Conservation (phyloP, 345 rosid species). For the Eucalyptus paniculata region DNA sequence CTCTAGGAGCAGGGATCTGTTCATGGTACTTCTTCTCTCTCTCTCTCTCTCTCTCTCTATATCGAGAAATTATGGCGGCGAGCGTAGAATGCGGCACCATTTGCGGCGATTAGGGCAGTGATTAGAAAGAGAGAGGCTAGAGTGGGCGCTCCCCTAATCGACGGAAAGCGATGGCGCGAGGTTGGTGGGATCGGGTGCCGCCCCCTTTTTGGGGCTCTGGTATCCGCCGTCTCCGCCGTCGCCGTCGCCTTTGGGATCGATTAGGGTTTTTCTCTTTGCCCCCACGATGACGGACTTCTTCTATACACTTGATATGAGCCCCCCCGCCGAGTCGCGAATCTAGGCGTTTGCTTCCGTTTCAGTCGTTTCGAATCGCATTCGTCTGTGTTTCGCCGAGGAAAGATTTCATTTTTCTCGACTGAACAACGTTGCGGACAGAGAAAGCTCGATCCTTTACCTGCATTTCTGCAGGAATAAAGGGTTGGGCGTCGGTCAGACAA, state of each 20-base stretch:
- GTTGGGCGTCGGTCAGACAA: conserved; percentile 55
- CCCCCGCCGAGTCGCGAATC: neutral
- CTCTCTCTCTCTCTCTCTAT: neutral
- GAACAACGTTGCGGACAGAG: conserved; percentile 20
- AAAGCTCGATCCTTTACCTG: conserved; percentile 7
- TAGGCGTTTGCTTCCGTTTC: neutral
- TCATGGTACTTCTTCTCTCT: neutral
- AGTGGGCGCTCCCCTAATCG: conserved; percentile 9
- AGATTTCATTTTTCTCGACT: neutral
- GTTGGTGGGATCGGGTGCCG: conserved; percentile 8
- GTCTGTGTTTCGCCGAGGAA: neutral
- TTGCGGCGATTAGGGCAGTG: conserved; percentile 13
- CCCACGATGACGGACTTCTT: conserved; percentile 16
- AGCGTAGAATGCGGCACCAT: neutral
- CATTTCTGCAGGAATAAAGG: neutral
- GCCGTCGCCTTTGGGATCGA: neutral
- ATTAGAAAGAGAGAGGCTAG: conserved; percentile 54
- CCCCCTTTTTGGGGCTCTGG: neutral
- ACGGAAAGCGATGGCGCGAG: neutral
- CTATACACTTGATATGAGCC: conserved; percentile 56
- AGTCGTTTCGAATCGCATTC: neutral
- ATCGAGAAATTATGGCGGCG: neutral
- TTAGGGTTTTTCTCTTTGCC: neutral
- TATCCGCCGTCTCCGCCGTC: neutral
- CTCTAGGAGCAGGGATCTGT: neutral